Base-by-base conservation (phyloP, 202 grass and related monocot species). In the Bolboschoenoplectus hybrid region DNA sequence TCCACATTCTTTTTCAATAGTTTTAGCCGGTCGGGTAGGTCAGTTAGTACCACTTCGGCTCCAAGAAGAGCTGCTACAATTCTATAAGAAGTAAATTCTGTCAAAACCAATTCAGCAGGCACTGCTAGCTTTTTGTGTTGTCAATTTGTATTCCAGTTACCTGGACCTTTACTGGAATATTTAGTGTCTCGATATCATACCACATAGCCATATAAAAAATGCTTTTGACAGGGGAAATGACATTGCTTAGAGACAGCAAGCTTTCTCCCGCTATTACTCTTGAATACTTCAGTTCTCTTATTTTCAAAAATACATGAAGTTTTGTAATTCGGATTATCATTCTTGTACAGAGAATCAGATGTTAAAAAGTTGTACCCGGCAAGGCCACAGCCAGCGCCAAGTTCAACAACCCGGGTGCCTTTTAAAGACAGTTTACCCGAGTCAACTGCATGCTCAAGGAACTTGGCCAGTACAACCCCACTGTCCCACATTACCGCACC, bases 401-500 rank as follows among this genome's bases (percentile, higher is more conserved):
- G 90, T 74, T 98, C 91, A 10, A 98, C 85, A 1, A 82, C 93
- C 10, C 90, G 65, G 13, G 71, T 61, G 17, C 80, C 92, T 26
- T 72, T 91, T 19, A 97, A 87, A 56, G 56, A 4, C 4, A 95
- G 90, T 2, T 14, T 88, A 9, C 70, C 58, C 0, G 85, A 83
- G 70, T 95, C 93, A 17, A 88, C 91, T 36, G 93, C 82, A 74
- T 95, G 91, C 87, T 95, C 93, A 50, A 95, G 72, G 87, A 95
- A 92, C 89, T 95, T 95, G 57, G 89, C 91, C 16, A 95, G 91
- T 63, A 92, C 89, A 62, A 95, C 86, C 36, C 85, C 91, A 82
- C 93, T 95, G 86, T 98, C 96, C 96, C 93, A 98, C 13, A 98
- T 90, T 11, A 98, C 91, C 5, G 93, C 93, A 26, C 93, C 93